Evolutionary conservation across 2,329 filamentous ascomycete species (phyloP).

Genomic region (Aspergillus pseudotamarii): DNA sequence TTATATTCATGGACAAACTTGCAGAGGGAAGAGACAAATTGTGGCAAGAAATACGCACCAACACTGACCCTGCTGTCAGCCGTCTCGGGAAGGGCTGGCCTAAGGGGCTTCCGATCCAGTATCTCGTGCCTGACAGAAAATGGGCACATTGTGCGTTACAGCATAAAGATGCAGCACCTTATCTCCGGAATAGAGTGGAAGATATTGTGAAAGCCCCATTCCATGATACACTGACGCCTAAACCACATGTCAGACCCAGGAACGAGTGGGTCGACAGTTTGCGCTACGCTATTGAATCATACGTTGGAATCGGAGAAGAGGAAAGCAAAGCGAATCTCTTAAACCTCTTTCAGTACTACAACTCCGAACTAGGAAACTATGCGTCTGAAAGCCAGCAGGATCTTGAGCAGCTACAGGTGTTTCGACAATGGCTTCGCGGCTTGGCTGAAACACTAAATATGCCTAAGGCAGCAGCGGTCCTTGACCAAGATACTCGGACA

Average conservation of each 20-base stretch:
- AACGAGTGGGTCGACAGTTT: constrained; percentile 1
- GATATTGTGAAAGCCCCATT: background rate
- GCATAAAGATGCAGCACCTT: background rate
- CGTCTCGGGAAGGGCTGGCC: background rate
- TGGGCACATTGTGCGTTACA: background rate
- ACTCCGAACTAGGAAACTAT: background rate
- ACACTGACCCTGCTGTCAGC: background rate
- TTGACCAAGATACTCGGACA: background rate
- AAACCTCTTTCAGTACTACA: background rate
- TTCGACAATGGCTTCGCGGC: background rate
- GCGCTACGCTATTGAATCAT: background rate
- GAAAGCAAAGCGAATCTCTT: background rate
- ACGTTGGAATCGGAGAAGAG: background rate
- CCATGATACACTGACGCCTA: background rate
- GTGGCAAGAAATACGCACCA: background rate
- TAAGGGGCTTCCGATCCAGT: background rate
- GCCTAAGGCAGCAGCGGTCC: background rate
- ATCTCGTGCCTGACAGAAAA: background rate
- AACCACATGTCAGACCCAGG: background rate
- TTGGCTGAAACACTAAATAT: background rate
- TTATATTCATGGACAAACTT: background rate
- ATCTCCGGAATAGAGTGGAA: background rate
- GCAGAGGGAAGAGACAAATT: background rate
- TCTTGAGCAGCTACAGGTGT: background rate
- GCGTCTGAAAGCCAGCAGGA: background rate